A percentile compares a stretch with the other conserved stretches of the same genome.
Conservation (phyloP, 2,329 filamentous ascomycete species). For the Fusarium setosum region DNA sequence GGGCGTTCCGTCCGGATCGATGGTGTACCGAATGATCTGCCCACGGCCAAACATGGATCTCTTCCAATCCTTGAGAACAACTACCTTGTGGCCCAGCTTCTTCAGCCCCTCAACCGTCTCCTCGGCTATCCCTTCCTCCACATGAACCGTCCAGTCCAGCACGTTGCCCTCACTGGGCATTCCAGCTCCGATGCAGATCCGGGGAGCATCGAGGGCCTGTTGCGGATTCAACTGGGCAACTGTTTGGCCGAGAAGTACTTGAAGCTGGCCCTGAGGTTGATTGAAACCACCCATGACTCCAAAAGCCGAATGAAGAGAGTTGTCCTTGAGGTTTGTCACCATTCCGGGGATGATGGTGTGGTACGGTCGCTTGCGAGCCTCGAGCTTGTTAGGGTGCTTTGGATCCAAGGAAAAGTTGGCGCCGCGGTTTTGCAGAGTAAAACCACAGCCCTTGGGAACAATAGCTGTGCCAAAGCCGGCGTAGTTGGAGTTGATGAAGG, state of each 20-base stretch:
- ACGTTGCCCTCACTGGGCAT: constrained; percentile 71
- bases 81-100: constrained; percentile 78
- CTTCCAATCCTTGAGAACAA: constrained; percentile 72
- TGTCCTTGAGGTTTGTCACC: constrained; percentile 81
- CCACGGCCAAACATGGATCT: constrained; percentile 85
- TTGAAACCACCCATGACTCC: constrained; percentile 99
- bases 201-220: constrained; percentile 87
- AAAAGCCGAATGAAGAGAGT: constrained; percentile 84
- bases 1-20: constrained; percentile 75
- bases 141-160: constrained; percentile 73
- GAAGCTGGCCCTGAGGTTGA: constrained; percentile 96
- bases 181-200: constrained; percentile 86
- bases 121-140: constrained; percentile 84
- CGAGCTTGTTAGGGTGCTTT: constrained; percentile 82
- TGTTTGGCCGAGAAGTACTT: constrained; percentile 90
- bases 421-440: constrained; percentile 94
- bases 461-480: constrained; percentile 89
- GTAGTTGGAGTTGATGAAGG: constrained; percentile 97
- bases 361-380: constrained; percentile 88
- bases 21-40: constrained; percentile 83
- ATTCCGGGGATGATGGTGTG: constrained; percentile 98
- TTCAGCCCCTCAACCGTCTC: constrained; percentile 75
- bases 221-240: constrained; percentile 86
- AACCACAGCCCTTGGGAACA: constrained; percentile 86
- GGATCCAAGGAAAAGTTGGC: constrained; percentile 82